Base-by-base conservation (phyloP, 2,329 filamentous ascomycete species). In the Aspergillus ibericus region DNA sequence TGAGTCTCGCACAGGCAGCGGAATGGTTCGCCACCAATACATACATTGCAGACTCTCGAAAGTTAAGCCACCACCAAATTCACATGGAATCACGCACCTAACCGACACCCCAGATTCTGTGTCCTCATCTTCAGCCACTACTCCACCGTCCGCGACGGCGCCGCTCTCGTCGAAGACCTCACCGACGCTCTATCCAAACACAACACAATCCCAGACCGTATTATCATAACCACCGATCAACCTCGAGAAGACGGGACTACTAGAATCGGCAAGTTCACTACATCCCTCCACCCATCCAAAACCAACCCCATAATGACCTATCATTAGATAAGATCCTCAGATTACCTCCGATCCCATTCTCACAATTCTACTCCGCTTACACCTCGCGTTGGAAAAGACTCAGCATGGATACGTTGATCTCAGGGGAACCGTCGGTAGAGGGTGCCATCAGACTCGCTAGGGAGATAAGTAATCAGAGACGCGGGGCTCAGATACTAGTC, bases 1-100 rank as follows among this genome's bases (percentile, higher is more conserved):
- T 79, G 61, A 80, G 78, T 63, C 60, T 80, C 4, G 60, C 54
- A 5, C 65, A 74, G 55, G 71, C 72, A 13, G 73, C 70, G 10
- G 60, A 72, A 44, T 80, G 78, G 77, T 79, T 75, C 58, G 66
- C 67, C 4, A 65, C 68, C 16, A 64, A 62, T 16, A 20, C 51
- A 22, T 50, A 42, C 29, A 51, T 27, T 7, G 9, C 56, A 2
- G 20, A 15, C 20, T 29, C 38, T 18, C 44, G 35, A 52, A 66
- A 27, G 59, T 61, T 61, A 56, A 56, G 36, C 4, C 22, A 29
- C 27, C 27, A 16, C 27, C 27, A 13, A 18, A 3, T 1, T 16
- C n/a, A n/a, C n/a, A n/a, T n/a, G n/a, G n/a, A 25, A 25, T 5
- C 22, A 25, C 22, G 3, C 3, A 25, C 22, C 22, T 42, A 6